Conservation (phyloP, 108 stramenopile genomes). For the Stephanodiscus minutulus region DNA sequence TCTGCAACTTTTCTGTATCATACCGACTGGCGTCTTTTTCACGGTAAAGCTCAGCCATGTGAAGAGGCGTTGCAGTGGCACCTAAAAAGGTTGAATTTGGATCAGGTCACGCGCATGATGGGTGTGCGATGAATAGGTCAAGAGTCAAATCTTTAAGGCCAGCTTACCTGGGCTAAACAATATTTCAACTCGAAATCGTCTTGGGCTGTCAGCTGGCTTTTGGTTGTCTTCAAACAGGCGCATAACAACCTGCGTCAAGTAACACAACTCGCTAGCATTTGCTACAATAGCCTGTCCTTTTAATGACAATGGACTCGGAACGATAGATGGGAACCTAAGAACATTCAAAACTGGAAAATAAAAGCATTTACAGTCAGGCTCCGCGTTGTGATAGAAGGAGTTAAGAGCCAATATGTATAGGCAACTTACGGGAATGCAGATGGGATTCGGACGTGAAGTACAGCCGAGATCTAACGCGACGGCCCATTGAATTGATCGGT, state of each 20-base stretch:
- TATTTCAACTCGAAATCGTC: slow-evolving; percentile 87
- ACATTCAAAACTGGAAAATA: slow-evolving; percentile 69
- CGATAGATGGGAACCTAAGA: slow-evolving; percentile 75
- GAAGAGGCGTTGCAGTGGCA: slow-evolving; percentile 89
- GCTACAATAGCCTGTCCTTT: slow-evolving; percentile 60
- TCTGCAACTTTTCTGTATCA: slow-evolving; percentile 68
- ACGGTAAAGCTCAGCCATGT: slow-evolving; percentile 74
- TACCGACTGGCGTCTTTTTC: slow-evolving; percentile 73
- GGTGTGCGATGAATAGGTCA: not conserved
- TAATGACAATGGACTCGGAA: slow-evolving; percentile 56
- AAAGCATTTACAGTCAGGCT: slow-evolving; percentile 46
- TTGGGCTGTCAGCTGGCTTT: slow-evolving; percentile 64
- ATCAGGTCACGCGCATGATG: not conserved
- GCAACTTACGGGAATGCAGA: slow-evolving; percentile 62
- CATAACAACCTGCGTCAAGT: slow-evolving; percentile 95
- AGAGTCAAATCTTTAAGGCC: not conserved
- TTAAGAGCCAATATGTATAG: not conserved
- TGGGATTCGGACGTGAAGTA: slow-evolving; percentile 98
- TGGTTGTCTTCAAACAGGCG: slow-evolving; percentile 93
- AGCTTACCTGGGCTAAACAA: slow-evolving; percentile 70
- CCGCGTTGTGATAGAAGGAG: no score
- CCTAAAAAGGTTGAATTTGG: slow-evolving; percentile 32
- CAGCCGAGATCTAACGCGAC: slow-evolving; percentile 95
- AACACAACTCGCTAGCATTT: slow-evolving; percentile 90
- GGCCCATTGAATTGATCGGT: slow-evolving; percentile 94